Base-by-base conservation (phyloP, 495 filamentous ascomycete species). In the Aspergillus baeticus region DNA sequence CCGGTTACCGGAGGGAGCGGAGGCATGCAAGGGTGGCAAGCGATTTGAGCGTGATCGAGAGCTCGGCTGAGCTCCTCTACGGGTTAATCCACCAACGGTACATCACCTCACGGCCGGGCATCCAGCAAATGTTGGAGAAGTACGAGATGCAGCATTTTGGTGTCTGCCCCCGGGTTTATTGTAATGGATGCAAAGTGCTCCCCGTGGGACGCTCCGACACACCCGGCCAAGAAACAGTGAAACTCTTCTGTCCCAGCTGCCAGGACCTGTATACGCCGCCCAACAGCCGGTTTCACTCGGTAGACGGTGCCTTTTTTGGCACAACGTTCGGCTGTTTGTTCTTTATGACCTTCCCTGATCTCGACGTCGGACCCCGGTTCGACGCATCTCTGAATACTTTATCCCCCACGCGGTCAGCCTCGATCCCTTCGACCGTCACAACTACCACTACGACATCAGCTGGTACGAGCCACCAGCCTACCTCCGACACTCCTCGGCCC, bases 71-170 rank as follows among this genome's bases (percentile, higher is more conserved):
- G 77, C 85, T 98, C 66, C 87, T 98, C 11, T 98, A 98, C 74
- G 94, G 94, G 6, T 82, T 98, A 20, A 98, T 98, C 66, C 94
- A 98, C 72, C 94, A 98, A 74, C 90, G 94, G 22, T 98, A 95
- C 71, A 98, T 98, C 75, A 97, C 91, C 54, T 96, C 92, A n/a
- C 81, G 94, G 33, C 91, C 91, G 6, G 94, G 94, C 17, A 98
- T 98, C 51, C 93, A 96, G 67, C 92, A 96, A 69, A 98, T 98
- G 94, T 90, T 91, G 26, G 95, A 98, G 69, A 98, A 98, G 68
- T 98, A 98, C 78, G 92, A 96, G 64, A 78, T 96, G 42, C 86
- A 90, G 58, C 93, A 98, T 73, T 98, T 98, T 60, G 94, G 94
- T 31, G 84, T 86, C 49, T 98, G 94, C 67, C 94, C 93, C 5